Conservation (phyloP, 2,329 filamentous ascomycete genomes). For the Lachnellula hyalina region DNA sequence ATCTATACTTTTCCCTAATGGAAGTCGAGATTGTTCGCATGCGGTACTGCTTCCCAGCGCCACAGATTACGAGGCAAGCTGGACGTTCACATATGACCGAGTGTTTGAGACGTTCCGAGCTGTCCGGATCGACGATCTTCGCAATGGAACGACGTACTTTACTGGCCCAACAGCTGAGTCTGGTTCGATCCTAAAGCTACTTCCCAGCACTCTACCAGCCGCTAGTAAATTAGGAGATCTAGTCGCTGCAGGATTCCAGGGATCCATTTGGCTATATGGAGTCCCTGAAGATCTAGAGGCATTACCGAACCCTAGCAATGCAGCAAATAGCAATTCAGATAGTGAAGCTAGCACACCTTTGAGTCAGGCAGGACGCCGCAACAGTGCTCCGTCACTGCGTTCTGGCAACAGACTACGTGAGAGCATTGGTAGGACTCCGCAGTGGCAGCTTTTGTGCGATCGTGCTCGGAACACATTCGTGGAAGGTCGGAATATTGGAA, state of each 20-base stretch:
- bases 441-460: slow-evolving; percentile 66
- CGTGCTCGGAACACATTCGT: slow-evolving; percentile 66
- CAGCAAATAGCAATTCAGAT: slow-evolving; percentile 28
- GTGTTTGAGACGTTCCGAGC: slow-evolving; percentile 74
- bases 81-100: slow-evolving; percentile 74
- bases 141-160: slow-evolving; percentile 75
- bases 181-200: slow-evolving; percentile 49
- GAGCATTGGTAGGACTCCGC: slow-evolving; percentile 42
- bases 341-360: slow-evolving; percentile 26
- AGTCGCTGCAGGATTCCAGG: slow-evolving; percentile 67
- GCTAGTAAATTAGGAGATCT: slow-evolving; percentile 66
- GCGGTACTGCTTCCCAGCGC: slow-evolving; percentile 54
- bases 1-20: slow-evolving; percentile 77
- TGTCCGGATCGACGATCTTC: slow-evolving; percentile 67
- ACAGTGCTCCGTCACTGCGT: slow-evolving; percentile 28
- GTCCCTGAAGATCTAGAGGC: slow-evolving; percentile 68
- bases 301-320: slow-evolving; percentile 39
- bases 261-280: slow-evolving; percentile 74
- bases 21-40: slow-evolving; percentile 73
- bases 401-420: slow-evolving; percentile 21
- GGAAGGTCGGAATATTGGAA: slow-evolving; percentile 58
- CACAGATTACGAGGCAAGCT: slow-evolving; percentile 57
- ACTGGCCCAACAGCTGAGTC: slow-evolving; percentile 58
- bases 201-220: slow-evolving; percentile 65
- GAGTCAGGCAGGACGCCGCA: slow-evolving; percentile 22